phyloP scores from a whole-genome alignment of 768 basidiomycete genomes.

The Leccinum rimulosum region DNA sequence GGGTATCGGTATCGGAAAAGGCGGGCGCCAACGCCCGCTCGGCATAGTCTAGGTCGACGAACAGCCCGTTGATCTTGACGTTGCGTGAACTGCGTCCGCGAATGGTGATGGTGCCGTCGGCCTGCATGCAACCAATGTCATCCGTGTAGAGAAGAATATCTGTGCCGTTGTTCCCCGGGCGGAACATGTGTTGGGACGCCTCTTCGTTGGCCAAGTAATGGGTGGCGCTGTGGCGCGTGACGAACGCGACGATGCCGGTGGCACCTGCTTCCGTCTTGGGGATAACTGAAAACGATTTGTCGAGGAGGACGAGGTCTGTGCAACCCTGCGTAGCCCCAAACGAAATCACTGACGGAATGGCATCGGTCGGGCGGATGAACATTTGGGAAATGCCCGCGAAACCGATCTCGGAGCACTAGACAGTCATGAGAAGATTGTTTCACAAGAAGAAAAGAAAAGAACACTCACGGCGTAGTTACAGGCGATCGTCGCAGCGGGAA shows the following conservation, averaged over 20 bases:
- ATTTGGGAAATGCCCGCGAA: constrained; percentile 32
- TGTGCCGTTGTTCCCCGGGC: constrained; percentile 17
- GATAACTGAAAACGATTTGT: constrained; percentile 21
- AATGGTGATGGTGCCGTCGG: constrained; percentile 28
- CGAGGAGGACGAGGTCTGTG: constrained; percentile 27
- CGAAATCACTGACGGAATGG: constrained; percentile 25
- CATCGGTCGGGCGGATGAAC: constrained; percentile 26
- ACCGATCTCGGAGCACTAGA: constrained; percentile 31
- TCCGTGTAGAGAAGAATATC: constrained; percentile 30
- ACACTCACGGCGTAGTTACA: constrained; percentile 31
- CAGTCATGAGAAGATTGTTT: not conserved
- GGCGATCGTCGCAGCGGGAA: constrained; percentile 28
- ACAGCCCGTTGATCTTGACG: constrained; percentile 30
- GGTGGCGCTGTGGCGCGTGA: constrained; percentile 27
- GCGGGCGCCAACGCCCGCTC: constrained; percentile 26
- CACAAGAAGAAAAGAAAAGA: not conserved
- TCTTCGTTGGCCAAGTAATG: constrained; percentile 27
- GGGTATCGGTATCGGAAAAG: constrained; percentile 15
- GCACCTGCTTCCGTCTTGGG: constrained; percentile 20
- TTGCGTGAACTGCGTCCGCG: constrained; percentile 30
- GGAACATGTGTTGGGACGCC: constrained; percentile 30
- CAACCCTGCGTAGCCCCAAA: constrained; percentile 30
- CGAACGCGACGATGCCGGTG: constrained; percentile 28
- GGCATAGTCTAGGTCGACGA: constrained; percentile 29
- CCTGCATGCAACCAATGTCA: constrained; percentile 28